Evolutionary conservation across 169 alveolate species (phyloP).

Genomic region (Neospora caninum): DNA sequence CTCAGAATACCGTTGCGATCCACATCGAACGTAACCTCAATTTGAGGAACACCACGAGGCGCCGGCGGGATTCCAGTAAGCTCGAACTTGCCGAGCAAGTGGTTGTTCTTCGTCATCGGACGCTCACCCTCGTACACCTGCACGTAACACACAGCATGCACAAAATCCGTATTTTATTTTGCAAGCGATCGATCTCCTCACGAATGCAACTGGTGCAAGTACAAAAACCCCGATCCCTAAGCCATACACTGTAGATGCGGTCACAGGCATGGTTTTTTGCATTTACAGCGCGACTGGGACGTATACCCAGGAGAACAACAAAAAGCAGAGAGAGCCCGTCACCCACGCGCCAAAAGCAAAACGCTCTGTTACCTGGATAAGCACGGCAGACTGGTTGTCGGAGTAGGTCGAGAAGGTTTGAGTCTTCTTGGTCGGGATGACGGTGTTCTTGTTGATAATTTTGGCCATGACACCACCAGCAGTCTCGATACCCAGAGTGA

Average conservation of each 20-base stretch:
- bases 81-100: conserved; percentile 95
- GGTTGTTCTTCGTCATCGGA: conserved; percentile 96
- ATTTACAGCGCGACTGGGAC: too few species aligned
- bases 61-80: conserved; percentile 95
- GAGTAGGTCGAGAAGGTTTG: conserved; percentile 95
- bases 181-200: too few species aligned
- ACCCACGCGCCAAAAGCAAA: too few species aligned
- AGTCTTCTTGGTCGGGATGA: conserved; percentile 95
- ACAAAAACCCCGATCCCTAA: too few species aligned
- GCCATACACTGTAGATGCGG: too few species aligned
- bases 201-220: not conserved
- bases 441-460: conserved; percentile 93
- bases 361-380: conserved; percentile 80
- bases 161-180: not conserved
- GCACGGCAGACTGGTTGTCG: conserved; percentile 95
- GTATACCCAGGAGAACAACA: too few species aligned
- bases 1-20: conserved; percentile 95
- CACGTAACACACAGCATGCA: not conserved
- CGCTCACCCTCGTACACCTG: conserved; percentile 97
- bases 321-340: too few species aligned
- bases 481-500: conserved; percentile 96
- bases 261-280: too few species aligned
- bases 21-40: conserved; percentile 94
- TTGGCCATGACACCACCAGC: conserved; percentile 97
- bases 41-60: conserved; percentile 95